These are phyloP conservation scores for Apophysomyces trapeziformis DNA, from an alignment of 371 early-diverging fungal species.

Conservation along the genomic window DNA sequence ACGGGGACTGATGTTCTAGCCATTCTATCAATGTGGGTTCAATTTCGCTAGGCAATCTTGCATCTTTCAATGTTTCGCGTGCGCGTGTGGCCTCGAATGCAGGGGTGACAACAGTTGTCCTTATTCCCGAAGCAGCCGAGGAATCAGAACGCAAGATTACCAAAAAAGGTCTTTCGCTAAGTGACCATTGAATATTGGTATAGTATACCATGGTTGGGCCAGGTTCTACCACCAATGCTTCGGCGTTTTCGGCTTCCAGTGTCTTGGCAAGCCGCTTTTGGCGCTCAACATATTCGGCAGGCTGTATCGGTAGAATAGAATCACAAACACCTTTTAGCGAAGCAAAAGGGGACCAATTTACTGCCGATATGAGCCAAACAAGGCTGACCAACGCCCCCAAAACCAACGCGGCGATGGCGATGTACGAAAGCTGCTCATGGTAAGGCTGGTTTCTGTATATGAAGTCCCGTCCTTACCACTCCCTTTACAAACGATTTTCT, in stretches of 20 bases:
- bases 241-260: conserved; percentile 33
- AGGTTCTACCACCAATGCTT: conserved; percentile 57
- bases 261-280: conserved; percentile 45
- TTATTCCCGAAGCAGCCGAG: conserved; percentile 32
- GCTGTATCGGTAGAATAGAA: conserved; percentile 42
- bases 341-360: conserved; percentile 14
- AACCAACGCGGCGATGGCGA: not conserved
- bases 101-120: conserved; percentile 53
- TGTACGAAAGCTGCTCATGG: not conserved
- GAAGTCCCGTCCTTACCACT: not conserved
- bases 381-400: not conserved
- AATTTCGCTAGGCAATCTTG: conserved; percentile 33
- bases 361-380: not conserved
- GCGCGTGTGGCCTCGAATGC: conserved; percentile 64
- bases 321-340: conserved; percentile 47
- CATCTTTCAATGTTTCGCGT: conserved; percentile 27
- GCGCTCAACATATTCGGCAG: conserved; percentile 49
- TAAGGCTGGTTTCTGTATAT: not conserved
- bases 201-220: conserved; percentile 59
- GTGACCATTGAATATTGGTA: conserved; percentile 55
- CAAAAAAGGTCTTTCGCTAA: conserved; percentile 60
- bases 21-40: conserved; percentile 35
- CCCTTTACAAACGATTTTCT: no score
- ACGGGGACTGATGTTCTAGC: conserved; percentile 59
- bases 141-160: conserved; percentile 41